Conservation (phyloP, 1,284 basidiomycete species). For the Chalciporus piperatoides region DNA sequence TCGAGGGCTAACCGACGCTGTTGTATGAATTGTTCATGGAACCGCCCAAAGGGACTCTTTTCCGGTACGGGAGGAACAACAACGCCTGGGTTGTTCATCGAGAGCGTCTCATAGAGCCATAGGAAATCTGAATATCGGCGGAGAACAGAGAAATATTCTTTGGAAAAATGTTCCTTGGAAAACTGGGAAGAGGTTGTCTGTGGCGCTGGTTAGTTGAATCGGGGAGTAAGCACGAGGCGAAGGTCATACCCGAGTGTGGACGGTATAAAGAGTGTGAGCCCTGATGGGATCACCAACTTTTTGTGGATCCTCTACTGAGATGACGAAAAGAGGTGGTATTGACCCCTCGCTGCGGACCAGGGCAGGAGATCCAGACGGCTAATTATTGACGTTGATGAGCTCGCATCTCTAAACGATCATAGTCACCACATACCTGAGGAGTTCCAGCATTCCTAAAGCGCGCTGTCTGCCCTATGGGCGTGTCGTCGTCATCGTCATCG, state of each 20-base stretch:
- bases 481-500: constrained; percentile 66
- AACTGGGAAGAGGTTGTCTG: constrained; percentile 83
- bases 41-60: constrained; percentile 90
- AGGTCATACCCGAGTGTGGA: constrained; percentile 73
- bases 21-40: constrained; percentile 85
- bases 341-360: constrained; percentile 36
- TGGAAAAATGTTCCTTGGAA: constrained; percentile 74
- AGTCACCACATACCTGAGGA: constrained; percentile 21
- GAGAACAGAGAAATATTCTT: constrained; percentile 84
- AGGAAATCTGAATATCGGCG: constrained; percentile 96
- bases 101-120: constrained; percentile 92
- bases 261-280: constrained; percentile 92
- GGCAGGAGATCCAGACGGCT: constrained; percentile 21
- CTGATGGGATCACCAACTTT: constrained; percentile 91
- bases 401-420: neutral
- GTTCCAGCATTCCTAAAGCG: constrained; percentile 34
- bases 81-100: constrained; percentile 92
- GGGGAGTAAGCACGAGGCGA: neutral
- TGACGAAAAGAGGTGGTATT: constrained; percentile 64
- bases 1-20: constrained; percentile 82
- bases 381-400: neutral
- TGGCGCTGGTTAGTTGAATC: neutral
- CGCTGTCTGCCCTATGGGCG: constrained; percentile 59
- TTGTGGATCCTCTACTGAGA: constrained; percentile 90
- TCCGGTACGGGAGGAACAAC: constrained; percentile 96